Conservation (phyloP, 352 stramenopile species). For the Pythium pyrilobum region DNA sequence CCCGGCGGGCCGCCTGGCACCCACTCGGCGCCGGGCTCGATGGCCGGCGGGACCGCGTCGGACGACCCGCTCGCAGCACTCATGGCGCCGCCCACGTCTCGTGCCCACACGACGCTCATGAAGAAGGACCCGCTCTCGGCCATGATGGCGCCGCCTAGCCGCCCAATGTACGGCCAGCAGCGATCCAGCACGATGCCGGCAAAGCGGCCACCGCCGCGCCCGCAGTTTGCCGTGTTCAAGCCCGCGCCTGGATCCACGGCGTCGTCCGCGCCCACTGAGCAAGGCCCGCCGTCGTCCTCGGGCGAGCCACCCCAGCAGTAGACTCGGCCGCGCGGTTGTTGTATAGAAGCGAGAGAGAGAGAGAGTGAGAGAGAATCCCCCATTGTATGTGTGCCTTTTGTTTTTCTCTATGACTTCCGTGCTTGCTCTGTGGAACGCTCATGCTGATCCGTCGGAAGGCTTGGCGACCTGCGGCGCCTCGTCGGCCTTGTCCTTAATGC, state of each 20-base stretch:
- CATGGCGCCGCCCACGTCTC: constrained; percentile 72
- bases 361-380: not conserved
- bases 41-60: constrained; percentile 29
- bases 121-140: constrained; percentile 78
- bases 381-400: too few relatives aligned
- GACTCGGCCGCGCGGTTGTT: constrained; percentile 1
- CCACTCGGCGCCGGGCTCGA: constrained; percentile 66
- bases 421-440: not conserved
- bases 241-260: constrained; percentile 28
- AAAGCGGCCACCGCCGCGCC: constrained; percentile 53
- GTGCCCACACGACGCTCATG: constrained; percentile 49
- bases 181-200: constrained; percentile 24
- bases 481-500: constrained; percentile 11
- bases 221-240: constrained; percentile 88
- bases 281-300: constrained; percentile 5
- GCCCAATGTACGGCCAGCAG: constrained; percentile 29
- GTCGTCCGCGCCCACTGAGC: constrained; percentile 14
- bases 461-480: not conserved
- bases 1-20: constrained; percentile 32
- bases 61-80: constrained; percentile 71
- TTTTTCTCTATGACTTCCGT: too few relatives aligned
- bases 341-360: not conserved
- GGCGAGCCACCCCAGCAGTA: constrained; percentile 12
- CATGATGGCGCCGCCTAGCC: constrained; percentile 80
- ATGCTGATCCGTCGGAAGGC: not conserved